Percentiles rank a stretch among this genome's conserved stretches.
phyloP scores from a whole-genome alignment of 768 basidiomycete species.

The Lentinula raphanica region DNA sequence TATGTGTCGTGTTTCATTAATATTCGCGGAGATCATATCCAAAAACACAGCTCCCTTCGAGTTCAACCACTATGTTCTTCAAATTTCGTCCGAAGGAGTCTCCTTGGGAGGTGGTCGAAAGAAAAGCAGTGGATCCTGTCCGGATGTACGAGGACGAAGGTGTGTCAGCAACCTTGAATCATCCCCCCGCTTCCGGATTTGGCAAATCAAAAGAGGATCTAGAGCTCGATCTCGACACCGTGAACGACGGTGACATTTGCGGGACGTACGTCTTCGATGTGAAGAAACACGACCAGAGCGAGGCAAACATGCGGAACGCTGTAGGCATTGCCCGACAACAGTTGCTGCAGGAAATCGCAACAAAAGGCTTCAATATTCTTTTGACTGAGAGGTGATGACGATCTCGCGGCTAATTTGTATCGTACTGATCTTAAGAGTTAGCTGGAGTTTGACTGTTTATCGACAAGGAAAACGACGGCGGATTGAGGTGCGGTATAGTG shows the following conservation, averaged over 20 bases:
- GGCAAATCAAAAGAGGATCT: neutral
- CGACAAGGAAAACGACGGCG: conserved; percentile 60
- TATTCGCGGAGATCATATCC: neutral
- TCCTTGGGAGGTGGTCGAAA: conserved; percentile 78
- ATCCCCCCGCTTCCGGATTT: neutral
- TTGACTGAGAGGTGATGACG: conserved; percentile 57
- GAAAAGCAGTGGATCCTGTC: conserved; percentile 58
- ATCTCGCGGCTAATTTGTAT: neutral
- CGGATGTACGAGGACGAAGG: conserved; percentile 55
- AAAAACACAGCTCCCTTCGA: neutral
- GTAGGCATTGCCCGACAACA: conserved; percentile 62
- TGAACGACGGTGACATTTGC: conserved; percentile 47
- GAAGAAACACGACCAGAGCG: conserved; percentile 33
- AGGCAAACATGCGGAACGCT: conserved; percentile 44
- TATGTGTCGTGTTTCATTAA: neutral
- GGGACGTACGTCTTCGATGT: conserved; percentile 64
- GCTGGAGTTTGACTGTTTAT: conserved; percentile 64
- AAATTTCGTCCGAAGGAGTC: conserved; percentile 51
- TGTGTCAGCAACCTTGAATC: conserved; percentile 19
- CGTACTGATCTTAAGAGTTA: neutral
- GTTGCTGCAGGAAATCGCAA: conserved; percentile 49
- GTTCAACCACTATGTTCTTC: conserved; percentile 27
- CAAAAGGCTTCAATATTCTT: conserved; percentile 57
- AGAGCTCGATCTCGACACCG: conserved; percentile 59
- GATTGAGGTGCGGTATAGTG: conserved; percentile 65